A percentile compares a stretch with the other conserved stretches of the same genome.
Evolutionary conservation across 2,329 filamentous ascomycete genomes (phyloP).

Genomic region (Diaporthe amygdali): DNA sequence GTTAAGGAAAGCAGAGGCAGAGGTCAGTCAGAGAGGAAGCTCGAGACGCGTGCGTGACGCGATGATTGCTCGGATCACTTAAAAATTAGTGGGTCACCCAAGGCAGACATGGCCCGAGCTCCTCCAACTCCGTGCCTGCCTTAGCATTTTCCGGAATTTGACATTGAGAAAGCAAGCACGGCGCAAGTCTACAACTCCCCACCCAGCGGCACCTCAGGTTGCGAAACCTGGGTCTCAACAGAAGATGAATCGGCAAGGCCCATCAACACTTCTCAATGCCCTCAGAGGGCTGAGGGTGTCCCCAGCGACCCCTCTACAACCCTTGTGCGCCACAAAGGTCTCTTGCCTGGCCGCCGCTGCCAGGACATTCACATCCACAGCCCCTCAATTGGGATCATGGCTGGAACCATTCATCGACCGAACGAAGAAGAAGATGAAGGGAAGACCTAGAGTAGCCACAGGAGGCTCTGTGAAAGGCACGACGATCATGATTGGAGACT

Average conservation of each 20-base stretch:
- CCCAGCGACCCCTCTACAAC: slow-evolving; percentile 43
- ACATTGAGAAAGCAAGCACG: slow-evolving; percentile 9
- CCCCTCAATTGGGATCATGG: slow-evolving; percentile 70
- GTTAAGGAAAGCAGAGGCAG: neutral
- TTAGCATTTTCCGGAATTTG: slow-evolving; percentile 12
- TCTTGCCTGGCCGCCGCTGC: slow-evolving; percentile 44
- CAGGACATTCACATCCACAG: slow-evolving; percentile 76
- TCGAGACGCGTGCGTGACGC: slow-evolving; percentile 23
- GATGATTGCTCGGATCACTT: slow-evolving; percentile 5
- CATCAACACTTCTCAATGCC: slow-evolving; percentile 52
- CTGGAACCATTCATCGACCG: slow-evolving; percentile 77
- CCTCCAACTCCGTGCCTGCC: slow-evolving; percentile 6
- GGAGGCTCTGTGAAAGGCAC: slow-evolving; percentile 92
- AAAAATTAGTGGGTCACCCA: neutral
- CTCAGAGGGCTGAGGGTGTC: slow-evolving; percentile 56
- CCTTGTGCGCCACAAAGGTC: slow-evolving; percentile 38
- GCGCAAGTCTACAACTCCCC: neutral
- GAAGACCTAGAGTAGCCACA: slow-evolving; percentile 83
- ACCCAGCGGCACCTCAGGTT: neutral
- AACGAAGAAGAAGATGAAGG: slow-evolving; percentile 91
- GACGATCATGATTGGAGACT: slow-evolving; percentile 95
- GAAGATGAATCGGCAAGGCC: slow-evolving; percentile 51
- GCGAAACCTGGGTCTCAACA: slow-evolving; percentile 25
- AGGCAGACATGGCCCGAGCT: slow-evolving; percentile 20
- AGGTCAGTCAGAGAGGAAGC: neutral